These are phyloP conservation scores for Clonostachys sp. DNA, from an alignment of 2,329 filamentous ascomycete species.

Conservation along the genomic window DNA sequence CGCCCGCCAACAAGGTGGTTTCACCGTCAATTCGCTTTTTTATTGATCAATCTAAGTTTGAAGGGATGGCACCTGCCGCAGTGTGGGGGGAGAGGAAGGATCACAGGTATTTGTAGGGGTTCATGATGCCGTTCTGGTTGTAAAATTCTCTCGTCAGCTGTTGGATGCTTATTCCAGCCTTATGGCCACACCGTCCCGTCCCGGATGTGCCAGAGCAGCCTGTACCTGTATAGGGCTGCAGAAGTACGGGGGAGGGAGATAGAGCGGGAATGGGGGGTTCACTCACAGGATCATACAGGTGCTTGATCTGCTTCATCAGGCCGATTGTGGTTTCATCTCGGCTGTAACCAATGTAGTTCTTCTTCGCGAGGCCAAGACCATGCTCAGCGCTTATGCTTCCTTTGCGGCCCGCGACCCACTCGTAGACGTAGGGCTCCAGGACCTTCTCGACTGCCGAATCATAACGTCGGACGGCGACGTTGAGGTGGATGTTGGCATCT, in stretches of 20 bases:
- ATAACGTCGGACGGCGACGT: conserved; percentile 78
- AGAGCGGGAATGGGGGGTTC: not conserved
- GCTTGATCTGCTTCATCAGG: conserved; percentile 94
- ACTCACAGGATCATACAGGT: conserved; percentile 87
- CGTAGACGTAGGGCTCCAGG: conserved; percentile 93
- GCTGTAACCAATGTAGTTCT: conserved; percentile 91
- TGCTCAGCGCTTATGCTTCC: conserved; percentile 98
- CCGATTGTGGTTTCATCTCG: conserved; percentile 80
- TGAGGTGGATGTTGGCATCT: conserved; percentile 91
- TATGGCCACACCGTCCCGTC: not conserved
- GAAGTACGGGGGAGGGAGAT: not conserved
- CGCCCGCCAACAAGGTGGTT: too few relatives aligned
- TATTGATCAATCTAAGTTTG: too few relatives aligned
- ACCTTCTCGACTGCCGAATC: conserved; percentile 82
- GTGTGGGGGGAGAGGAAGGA: not conserved
- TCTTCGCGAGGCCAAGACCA: conserved; percentile 90
- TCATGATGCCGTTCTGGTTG: conserved; percentile 90
- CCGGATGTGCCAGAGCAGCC: not conserved
- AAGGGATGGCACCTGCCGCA: not conserved
- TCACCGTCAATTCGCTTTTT: too few relatives aligned
- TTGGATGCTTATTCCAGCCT: not conserved
- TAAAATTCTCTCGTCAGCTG: not conserved
- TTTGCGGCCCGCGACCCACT: conserved; percentile 85
- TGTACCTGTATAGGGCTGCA: not conserved
- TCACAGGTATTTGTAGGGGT: conserved; percentile 94